Evolutionary conservation across 495 filamentous ascomycete genomes (phyloP).

Genomic region (Hypoxylon trugodes): DNA sequence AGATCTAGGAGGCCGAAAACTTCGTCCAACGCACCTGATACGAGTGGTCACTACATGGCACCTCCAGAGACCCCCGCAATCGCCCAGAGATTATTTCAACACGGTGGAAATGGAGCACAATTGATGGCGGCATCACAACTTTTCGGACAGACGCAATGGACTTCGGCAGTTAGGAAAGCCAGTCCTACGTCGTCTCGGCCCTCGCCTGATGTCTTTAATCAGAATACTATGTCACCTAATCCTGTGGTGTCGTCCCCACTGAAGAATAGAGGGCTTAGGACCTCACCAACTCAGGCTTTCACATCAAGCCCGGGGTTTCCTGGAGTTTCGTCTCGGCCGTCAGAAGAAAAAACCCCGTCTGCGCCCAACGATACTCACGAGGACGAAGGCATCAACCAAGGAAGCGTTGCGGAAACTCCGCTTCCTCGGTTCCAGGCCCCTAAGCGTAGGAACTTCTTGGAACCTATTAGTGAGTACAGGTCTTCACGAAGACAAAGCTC

Average conservation of each 20-base stretch:
- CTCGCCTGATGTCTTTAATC: slow-evolving; percentile 51
- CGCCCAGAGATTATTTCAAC: slow-evolving; percentile 52
- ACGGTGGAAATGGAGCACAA: slow-evolving; percentile 41
- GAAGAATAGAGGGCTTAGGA: slow-evolving; percentile 52
- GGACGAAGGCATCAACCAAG: slow-evolving; percentile 12
- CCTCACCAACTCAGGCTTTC: slow-evolving; percentile 40
- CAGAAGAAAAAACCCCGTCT: slow-evolving; percentile 22
- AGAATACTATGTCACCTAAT: slow-evolving; percentile 50
- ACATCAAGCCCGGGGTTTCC: slow-evolving; percentile 49
- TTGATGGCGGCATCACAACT: slow-evolving; percentile 55
- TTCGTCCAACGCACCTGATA: slow-evolving; percentile 16
- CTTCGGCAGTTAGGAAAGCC: slow-evolving; percentile 50
- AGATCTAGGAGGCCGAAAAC: slow-evolving; percentile 11
- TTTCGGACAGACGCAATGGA: slow-evolving; percentile 55
- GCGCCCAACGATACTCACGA: slow-evolving; percentile 20
- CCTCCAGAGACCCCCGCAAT: slow-evolving; percentile 55
- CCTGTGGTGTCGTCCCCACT: slow-evolving; percentile 53
- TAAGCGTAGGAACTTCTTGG: slow-evolving; percentile 24
- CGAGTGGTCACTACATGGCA: background rate
- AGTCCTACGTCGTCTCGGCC: slow-evolving; percentile 61
- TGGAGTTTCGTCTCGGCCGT: slow-evolving; percentile 25
- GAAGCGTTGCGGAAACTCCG: slow-evolving; percentile 24
- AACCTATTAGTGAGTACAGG: slow-evolving; percentile 40
- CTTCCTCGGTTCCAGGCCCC: slow-evolving; percentile 2
- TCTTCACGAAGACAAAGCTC: slow-evolving; percentile 34